Conservation (phyloP, 1,284 basidiomycete species). For the Inonotus hispidus region DNA sequence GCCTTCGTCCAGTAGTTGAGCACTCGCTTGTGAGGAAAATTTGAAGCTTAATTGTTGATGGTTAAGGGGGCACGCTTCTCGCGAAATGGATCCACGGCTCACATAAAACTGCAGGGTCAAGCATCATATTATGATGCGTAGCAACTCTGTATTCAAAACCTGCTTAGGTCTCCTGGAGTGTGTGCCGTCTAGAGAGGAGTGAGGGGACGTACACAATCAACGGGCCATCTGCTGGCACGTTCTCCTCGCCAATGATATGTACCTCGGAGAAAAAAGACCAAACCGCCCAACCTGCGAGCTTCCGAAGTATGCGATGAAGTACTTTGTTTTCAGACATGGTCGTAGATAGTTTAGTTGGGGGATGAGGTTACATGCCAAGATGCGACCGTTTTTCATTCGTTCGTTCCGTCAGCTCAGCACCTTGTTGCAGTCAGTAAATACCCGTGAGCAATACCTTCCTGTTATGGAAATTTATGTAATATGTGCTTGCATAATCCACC, state of each 20-base stretch:
- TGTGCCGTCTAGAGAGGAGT: constrained; percentile 17
- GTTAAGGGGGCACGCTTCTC: constrained; percentile 5
- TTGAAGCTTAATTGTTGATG: constrained; percentile 47
- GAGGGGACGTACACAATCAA: constrained; percentile 72
- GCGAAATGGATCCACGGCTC: constrained; percentile 30
- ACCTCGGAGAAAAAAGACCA: constrained; percentile 85
- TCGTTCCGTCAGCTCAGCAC: too few species aligned
- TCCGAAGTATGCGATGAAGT: constrained; percentile 60
- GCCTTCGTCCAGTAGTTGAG: constrained; percentile 95
- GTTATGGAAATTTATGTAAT: too few species aligned
- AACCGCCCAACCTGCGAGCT: constrained; percentile 67
- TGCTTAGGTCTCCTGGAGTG: constrained; percentile 14
- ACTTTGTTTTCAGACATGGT: constrained; percentile 35
- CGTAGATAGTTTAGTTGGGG: not conserved
- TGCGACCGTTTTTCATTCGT: not conserved
- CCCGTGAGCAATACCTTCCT: too few species aligned
- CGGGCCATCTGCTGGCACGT: constrained; percentile 79
- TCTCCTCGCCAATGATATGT: constrained; percentile 77
- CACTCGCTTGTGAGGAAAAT: constrained; percentile 72
- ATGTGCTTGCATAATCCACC: not conserved
- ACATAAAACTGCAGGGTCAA: constrained; percentile 81
- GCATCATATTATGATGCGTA: constrained; percentile 90
- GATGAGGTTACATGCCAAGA: not conserved
- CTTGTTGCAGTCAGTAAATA: too few species aligned
- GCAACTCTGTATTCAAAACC: constrained; percentile 52